Evolutionary conservation across 768 basidiomycete species (phyloP).

Genomic region (Obba rivulosa): DNA sequence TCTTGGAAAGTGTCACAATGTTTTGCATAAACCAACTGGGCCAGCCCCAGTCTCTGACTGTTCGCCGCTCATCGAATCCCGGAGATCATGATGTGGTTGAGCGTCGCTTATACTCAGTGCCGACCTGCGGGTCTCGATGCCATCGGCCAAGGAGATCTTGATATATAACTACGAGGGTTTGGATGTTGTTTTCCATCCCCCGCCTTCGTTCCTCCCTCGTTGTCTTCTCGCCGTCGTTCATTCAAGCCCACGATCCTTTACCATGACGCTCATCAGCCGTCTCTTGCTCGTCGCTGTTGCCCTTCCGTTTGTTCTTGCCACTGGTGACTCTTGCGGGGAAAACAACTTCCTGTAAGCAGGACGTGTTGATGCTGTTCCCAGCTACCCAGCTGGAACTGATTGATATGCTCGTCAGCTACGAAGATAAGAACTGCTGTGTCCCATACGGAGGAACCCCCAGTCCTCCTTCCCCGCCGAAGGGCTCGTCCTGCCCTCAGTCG

Average conservation of each 20-base stretch:
- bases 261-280: conserved; percentile 32
- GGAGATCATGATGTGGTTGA: too few relatives aligned
- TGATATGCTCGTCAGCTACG: conserved; percentile 20
- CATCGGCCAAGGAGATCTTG: background rate
- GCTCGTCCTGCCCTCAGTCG: conserved; percentile 40
- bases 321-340: conserved; percentile 16
- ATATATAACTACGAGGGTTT: conserved; percentile 4
- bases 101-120: too few relatives aligned
- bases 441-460: conserved; percentile 35
- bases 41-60: too few relatives aligned
- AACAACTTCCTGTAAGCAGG: conserved; percentile 23
- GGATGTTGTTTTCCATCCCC: background rate
- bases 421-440: conserved; percentile 36
- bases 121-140: too few relatives aligned
- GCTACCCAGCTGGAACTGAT: background rate
- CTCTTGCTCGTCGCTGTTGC: conserved; percentile 30
- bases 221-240: conserved; percentile 26
- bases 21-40: too few relatives aligned
- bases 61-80: too few relatives aligned
- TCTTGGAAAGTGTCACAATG: too few relatives aligned
- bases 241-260: conserved; percentile 24
- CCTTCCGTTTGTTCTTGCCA: conserved; percentile 28
- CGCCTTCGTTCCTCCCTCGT: conserved; percentile 17
- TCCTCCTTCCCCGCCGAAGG: conserved; percentile 43
- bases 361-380: background rate